phyloP scores from a whole-genome alignment of 257 asterid species.

The Fraxinus excelsior region DNA sequence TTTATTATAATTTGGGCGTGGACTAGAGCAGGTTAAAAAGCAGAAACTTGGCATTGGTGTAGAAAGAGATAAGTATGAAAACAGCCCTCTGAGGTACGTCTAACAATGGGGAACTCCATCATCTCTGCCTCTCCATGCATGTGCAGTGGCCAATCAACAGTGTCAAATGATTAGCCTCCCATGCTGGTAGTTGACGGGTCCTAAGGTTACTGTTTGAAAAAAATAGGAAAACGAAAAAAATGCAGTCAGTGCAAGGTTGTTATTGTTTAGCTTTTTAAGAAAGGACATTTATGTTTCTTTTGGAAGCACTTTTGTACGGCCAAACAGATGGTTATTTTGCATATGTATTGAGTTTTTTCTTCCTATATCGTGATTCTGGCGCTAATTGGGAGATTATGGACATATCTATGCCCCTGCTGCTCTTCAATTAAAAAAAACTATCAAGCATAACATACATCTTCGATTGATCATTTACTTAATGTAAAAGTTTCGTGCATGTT shows the following conservation, averaged over 20 bases:
- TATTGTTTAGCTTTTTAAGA: slow-evolving; percentile 8
- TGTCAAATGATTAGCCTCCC: neutral
- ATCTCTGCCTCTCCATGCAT: neutral
- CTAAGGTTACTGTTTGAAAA: neutral
- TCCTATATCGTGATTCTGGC: neutral
- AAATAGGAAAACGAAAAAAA: neutral
- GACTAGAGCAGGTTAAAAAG: neutral
- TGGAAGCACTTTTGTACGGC: slow-evolving; percentile 2
- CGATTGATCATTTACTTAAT: neutral
- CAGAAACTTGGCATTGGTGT: neutral
- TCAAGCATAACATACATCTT: neutral
- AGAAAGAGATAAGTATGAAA: slow-evolving; percentile 3
- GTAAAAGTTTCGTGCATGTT: slow-evolving; percentile 4
- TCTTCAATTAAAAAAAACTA: neutral
- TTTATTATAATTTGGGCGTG: neutral
- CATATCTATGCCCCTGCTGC: slow-evolving; percentile 3
- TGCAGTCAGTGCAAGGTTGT: neutral
- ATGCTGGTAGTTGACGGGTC: neutral
- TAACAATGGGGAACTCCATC: neutral
- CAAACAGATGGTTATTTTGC: neutral
- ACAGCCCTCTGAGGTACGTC: slow-evolving; percentile 1
- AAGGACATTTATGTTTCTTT: neutral
- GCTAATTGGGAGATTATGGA: neutral
- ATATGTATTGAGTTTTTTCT: slow-evolving; percentile 7
- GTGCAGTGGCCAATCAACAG: neutral